These are phyloP conservation scores for Globisporangium orthogonon DNA, from an alignment of 352 stramenopile genomes.

Conservation along the genomic window DNA sequence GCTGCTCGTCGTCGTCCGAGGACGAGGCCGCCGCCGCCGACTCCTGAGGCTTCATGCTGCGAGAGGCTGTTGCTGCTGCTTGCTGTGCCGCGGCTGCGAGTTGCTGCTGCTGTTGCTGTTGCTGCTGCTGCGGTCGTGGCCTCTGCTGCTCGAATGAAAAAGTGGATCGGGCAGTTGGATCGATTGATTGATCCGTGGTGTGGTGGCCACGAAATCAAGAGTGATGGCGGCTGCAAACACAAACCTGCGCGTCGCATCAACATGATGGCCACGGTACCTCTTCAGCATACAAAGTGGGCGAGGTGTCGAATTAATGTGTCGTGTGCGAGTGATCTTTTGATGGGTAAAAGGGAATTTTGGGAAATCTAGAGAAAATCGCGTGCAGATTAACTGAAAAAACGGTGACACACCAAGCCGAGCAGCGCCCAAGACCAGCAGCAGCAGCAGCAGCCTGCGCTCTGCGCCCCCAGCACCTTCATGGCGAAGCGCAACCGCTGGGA, in stretches of 20 bases:
- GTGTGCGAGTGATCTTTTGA: not conserved
- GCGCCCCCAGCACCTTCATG: not conserved
- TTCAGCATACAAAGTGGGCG: not conserved
- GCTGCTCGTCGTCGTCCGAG: conserved; percentile 11
- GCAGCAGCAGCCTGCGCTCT: not conserved
- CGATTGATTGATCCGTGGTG: too few relatives aligned
- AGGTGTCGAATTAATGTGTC: conserved; percentile 1
- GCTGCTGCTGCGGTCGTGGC: too few relatives aligned
- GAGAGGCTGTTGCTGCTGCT: not conserved
- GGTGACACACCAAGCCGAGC: too few relatives aligned
- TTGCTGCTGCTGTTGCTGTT: too few relatives aligned
- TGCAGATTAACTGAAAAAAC: not conserved
- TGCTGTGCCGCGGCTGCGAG: too few relatives aligned
- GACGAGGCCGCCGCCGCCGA: conserved; percentile 1
- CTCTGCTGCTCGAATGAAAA: too few relatives aligned
- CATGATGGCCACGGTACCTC: conserved; percentile 5
- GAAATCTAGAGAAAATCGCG: not conserved
- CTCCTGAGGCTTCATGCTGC: not conserved
- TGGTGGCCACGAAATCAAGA: too few relatives aligned
- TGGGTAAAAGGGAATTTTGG: not conserved
- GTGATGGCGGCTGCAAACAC: too few relatives aligned
- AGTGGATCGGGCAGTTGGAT: too few relatives aligned
- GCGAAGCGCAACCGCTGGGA: conserved; percentile 65
- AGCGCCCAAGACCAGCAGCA: too few relatives aligned
- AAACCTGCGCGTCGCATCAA: not conserved